These are phyloP conservation scores for Ophiostoma perfectum DNA, from an alignment of 2,329 filamentous ascomycete species.

Conservation along the genomic window DNA sequence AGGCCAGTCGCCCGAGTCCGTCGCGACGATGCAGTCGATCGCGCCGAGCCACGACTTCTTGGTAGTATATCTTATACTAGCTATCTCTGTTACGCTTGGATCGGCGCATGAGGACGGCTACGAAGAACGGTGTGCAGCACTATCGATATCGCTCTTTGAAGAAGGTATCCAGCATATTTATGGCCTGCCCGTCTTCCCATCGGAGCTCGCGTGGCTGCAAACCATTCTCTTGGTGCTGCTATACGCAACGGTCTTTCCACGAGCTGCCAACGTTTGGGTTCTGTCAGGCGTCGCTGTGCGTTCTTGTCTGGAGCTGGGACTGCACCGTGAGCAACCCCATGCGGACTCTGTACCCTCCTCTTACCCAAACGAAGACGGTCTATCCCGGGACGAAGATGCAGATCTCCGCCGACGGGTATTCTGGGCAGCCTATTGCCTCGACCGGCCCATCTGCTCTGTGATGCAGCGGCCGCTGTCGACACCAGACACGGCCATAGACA, in stretches of 20 bases:
- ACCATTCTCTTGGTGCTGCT: conserved; percentile 24
- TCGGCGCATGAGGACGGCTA: conserved; percentile 31
- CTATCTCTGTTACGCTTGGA: conserved; percentile 32
- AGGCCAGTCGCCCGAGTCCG: not conserved
- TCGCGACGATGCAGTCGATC: conserved; percentile 23
- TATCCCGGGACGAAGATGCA: not conserved
- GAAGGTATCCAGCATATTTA: conserved; percentile 34
- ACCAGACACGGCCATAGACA: conserved; percentile 22
- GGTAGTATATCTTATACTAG: conserved; percentile 33
- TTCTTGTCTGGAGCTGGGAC: conserved; percentile 25
- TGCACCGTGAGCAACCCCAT: conserved; percentile 20
- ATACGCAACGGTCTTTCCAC: conserved; percentile 25
- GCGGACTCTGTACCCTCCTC: not conserved
- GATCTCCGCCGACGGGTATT: conserved; percentile 24
- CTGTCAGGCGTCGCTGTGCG: conserved; percentile 26
- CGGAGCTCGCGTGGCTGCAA: conserved; percentile 25
- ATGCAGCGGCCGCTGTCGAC: conserved; percentile 25
- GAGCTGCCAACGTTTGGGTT: conserved; percentile 26
- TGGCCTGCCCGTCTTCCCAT: conserved; percentile 30
- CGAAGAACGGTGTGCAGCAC: conserved; percentile 32
- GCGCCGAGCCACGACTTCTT: conserved; percentile 32
- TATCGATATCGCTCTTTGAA: conserved; percentile 32
- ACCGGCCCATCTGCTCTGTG: conserved; percentile 24
- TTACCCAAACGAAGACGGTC: not conserved
- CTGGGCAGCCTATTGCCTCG: conserved; percentile 25